These are phyloP conservation scores for Boletus bicolor DNA, from an alignment of 768 basidiomycete genomes.

Conservation along the genomic window DNA sequence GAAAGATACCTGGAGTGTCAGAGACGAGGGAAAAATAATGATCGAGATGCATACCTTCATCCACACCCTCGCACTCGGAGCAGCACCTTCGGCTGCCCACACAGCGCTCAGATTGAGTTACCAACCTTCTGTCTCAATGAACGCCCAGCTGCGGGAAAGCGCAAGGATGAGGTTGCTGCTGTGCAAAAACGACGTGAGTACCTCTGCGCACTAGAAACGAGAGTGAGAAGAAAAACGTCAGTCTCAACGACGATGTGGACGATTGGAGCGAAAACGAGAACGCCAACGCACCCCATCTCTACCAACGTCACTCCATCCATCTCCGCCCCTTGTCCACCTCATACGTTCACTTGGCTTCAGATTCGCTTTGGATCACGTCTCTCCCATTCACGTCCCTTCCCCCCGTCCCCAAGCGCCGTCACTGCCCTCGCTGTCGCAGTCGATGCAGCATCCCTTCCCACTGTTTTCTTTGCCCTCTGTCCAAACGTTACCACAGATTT, in stretches of 20 bases:
- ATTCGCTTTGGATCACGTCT: too few species aligned
- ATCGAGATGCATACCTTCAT: conserved; percentile 19
- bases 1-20: background rate
- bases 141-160: conserved; percentile 70
- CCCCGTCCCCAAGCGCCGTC: too few species aligned
- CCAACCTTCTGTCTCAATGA: conserved; percentile 79
- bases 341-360: too few species aligned
- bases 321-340: too few species aligned
- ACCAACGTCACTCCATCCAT: too few species aligned
- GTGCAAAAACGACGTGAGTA: conserved; percentile 21
- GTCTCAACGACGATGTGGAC: too few species aligned
- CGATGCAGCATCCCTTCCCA: background rate
- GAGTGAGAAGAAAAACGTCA: background rate
- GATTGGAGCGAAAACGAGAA: too few species aligned
- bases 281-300: background rate
- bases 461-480: conserved; percentile 7
- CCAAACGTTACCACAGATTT: background rate
- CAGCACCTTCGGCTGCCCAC: conserved; percentile 8
- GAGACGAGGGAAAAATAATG: background rate
- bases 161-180: conserved; percentile 82
- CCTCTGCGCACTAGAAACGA: background rate
- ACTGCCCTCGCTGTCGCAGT: background rate
- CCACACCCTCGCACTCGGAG: conserved; percentile 9
- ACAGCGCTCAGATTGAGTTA: conserved; percentile 55
- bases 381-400: too few species aligned